These are phyloP conservation scores for Neopestalotiopsis sp. DNA, from an alignment of 2,329 filamentous ascomycete species.

Conservation along the genomic window DNA sequence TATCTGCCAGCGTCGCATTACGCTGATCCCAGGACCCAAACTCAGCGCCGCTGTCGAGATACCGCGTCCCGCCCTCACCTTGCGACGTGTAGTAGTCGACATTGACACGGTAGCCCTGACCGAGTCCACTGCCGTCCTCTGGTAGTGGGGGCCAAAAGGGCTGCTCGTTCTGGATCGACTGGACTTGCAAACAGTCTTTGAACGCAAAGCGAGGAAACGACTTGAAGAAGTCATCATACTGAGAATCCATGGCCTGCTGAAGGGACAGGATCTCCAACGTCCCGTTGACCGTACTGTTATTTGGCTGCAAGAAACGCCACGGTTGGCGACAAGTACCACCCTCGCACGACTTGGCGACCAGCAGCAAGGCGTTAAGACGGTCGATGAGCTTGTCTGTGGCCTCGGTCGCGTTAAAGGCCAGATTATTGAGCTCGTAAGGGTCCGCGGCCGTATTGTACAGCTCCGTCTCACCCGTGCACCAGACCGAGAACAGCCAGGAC, in stretches of 20 bases:
- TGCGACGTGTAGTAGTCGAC: neutral
- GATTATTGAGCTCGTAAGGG: conserved; percentile 32
- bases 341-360: conserved; percentile 33
- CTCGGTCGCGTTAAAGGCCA: conserved; percentile 10
- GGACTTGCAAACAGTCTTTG: conserved; percentile 12
- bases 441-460: conserved; percentile 60
- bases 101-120: neutral
- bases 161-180: neutral
- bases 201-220: conserved; percentile 19
- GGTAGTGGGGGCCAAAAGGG: conserved; percentile 1
- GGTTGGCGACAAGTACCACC: conserved; percentile 28
- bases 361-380: conserved; percentile 30
- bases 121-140: neutral
- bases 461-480: conserved; percentile 72
- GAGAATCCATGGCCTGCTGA: conserved; percentile 50
- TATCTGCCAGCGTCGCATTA: neutral
- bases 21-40: neutral
- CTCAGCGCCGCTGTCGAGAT: neutral
- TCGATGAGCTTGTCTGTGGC: conserved; percentile 20
- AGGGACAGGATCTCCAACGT: conserved; percentile 48
- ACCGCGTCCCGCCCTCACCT: neutral
- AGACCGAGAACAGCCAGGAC: conserved; percentile 69
- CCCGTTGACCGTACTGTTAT: neutral
- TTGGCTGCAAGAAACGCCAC: conserved; percentile 61
- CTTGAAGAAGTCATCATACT: conserved; percentile 59